Conservation (phyloP, 257 asterid genomes). For the Fraxinus cuspidata region DNA sequence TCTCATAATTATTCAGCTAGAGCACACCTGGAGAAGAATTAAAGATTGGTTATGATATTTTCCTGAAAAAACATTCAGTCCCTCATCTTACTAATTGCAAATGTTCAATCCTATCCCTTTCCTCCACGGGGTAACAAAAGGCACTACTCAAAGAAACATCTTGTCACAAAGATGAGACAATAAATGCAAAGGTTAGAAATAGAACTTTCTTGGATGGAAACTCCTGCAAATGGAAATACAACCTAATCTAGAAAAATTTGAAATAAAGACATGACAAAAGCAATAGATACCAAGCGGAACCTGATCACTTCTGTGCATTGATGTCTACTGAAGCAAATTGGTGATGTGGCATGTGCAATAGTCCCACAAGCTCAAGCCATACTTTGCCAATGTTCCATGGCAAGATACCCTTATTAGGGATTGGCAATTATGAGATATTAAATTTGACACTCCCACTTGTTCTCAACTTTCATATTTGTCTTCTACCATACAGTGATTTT, state of each 20-base stretch:
- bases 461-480: conserved; percentile 20
- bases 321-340: conserved; percentile 9
- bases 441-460: background rate
- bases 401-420: background rate
- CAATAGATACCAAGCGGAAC: background rate
- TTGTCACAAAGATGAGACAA: conserved; percentile 1
- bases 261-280: conserved; percentile 8
- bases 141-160: background rate
- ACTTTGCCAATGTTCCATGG: conserved; percentile 7
- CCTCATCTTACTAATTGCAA: conserved; percentile 13
- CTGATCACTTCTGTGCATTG: conserved; percentile 11
- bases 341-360: background rate
- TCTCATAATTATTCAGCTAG: conserved; percentile 12
- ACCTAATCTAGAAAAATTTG: background rate
- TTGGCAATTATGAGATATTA: conserved; percentile 3
- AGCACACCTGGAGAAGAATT: conserved; percentile 1
- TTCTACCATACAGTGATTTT: conserved; percentile 5
- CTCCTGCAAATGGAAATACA: conserved; percentile 2
- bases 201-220: conserved; percentile 18
- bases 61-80: conserved; percentile 18
- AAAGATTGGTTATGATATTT: conserved; percentile 14
- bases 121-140: conserved; percentile 1
- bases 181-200: conserved; percentile 12
- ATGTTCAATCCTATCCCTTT: conserved; percentile 10
- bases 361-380: conserved; percentile 23